Evolutionary conservation across 768 basidiomycete species (phyloP), one percentile per base, ranked within the genome.

Genomic region (Strobilomyces dryophilus): DNA sequence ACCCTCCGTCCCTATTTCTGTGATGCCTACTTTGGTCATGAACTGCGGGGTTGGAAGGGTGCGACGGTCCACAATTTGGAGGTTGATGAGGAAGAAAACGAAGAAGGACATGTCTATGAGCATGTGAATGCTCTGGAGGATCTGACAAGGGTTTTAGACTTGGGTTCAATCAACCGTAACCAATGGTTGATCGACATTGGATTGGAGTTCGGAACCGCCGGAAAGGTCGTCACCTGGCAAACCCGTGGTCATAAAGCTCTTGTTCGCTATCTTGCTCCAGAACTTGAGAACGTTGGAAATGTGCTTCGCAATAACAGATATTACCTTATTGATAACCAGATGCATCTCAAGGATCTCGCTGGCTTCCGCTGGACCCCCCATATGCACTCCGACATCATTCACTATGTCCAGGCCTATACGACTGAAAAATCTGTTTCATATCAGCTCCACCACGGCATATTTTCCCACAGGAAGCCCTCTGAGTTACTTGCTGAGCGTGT

Each of bases 21-120:
- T 0, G 53, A 60, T 20, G 49, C 51, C 0, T 60, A 60, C 8
- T 60, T 59, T 12, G 49, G 15, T 1, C 57, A 60, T 27, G 57
- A 60, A 18, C 24, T 60, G 0, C 20, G 31, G 0, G 54, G 57
- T 3, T 60, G 57, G 54, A 60, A 60, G 6, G 57, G 15, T 0
- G 52, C 41, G 0, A 60, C 51, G 0, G 44, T 52, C 1, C 56
- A 58, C n/a, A 26, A 57, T 10, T 1, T 21, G 7, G 12, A 12
- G 6, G 12, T 11, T 37, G 24, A n/a, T 12, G 21, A 47, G 3
- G 45, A 15, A 6, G 14, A 32, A 2, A 12, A 32, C 20, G 14
- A 24, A 21, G 21, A 24, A 41, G 14, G 14, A 24, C 4, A 11
- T 1, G 12, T 9, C n/a, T 14, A 52, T 35, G 47, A 56, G 6